These are phyloP conservation scores for Allantophomopsis cytisporea DNA, from an alignment of 2,329 filamentous ascomycete genomes.

Conservation along the genomic window DNA sequence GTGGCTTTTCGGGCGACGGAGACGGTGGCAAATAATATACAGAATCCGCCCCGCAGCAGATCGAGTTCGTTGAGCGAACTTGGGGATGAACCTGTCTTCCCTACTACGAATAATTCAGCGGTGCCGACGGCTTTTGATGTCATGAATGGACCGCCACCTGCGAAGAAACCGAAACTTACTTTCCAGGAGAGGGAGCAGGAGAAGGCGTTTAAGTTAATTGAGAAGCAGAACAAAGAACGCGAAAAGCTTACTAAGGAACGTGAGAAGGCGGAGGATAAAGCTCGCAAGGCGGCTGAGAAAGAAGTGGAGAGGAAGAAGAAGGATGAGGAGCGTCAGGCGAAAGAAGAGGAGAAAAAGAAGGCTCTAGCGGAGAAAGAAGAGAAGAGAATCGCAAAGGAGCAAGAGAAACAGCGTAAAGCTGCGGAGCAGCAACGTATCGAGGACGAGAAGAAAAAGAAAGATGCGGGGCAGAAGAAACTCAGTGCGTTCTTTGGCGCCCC, in stretches of 20 bases:
- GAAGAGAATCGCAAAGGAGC: conserved; percentile 25
- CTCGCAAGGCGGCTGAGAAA: conserved; percentile 17
- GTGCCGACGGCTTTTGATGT: conserved; percentile 9
- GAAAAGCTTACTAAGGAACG: conserved; percentile 5
- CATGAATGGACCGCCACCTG: conserved; percentile 9
- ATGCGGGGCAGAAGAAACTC: conserved; percentile 28
- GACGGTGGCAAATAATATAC: too few species aligned
- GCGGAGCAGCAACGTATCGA: conserved; percentile 16
- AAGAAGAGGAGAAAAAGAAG: conserved; percentile 9
- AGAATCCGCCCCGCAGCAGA: conserved; percentile 8
- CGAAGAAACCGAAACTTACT: conserved; percentile 13
- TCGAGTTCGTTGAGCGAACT: conserved; percentile 9
- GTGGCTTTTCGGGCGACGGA: too few species aligned
- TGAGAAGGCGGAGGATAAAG: conserved; percentile 14
- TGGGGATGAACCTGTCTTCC: not conserved
- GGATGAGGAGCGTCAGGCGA: conserved; percentile 26
- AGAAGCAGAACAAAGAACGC: conserved; percentile 10
- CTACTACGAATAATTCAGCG: too few species aligned
- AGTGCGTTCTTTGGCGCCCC: conserved; percentile 12
- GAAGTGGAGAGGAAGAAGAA: conserved; percentile 18
- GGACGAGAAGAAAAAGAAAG: conserved; percentile 18
- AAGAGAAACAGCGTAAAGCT: conserved; percentile 23
- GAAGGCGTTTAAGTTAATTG: conserved; percentile 21
- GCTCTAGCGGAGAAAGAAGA: conserved; percentile 9
- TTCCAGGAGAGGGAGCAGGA: conserved; percentile 15